These are phyloP conservation scores for Coemansia sp. DNA, from an alignment of 192 early-diverging fungal species.

Conservation along the genomic window DNA sequence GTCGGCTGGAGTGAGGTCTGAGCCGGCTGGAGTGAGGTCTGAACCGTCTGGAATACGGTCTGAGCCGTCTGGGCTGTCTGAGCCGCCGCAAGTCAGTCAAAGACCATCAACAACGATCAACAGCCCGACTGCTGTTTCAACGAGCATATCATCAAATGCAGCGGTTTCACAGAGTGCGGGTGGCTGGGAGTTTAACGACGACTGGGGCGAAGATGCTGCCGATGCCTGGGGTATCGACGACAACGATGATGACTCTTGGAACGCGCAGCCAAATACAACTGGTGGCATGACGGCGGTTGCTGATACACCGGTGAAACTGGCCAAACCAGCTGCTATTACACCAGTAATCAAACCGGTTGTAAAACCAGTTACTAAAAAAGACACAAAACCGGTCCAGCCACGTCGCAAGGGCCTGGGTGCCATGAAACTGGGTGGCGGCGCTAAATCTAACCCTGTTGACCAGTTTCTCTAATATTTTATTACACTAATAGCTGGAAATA, in stretches of 20 bases:
- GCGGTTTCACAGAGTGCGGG: neutral
- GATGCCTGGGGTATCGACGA: conserved; percentile 16
- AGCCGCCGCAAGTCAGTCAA: neutral
- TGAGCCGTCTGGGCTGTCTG: neutral
- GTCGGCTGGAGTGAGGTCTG: no score
- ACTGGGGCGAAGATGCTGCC: conserved; percentile 9
- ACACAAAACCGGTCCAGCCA: neutral
- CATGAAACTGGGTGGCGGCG: conserved; percentile 47
- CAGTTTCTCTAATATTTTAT: neutral
- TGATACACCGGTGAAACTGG: conserved; percentile 15
- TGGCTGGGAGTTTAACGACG: conserved; percentile 44
- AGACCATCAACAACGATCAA: neutral
- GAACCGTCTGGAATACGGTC: no score
- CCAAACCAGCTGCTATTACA: conserved; percentile 7
- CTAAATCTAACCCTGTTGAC: conserved; percentile 17
- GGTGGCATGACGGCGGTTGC: neutral
- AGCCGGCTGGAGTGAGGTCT: no score
- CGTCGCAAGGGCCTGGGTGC: conserved; percentile 47
- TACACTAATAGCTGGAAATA: neutral
- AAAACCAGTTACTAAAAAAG: neutral
- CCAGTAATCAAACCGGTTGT: neutral
- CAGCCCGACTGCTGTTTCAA: neutral
- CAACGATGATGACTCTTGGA: conserved; percentile 24
- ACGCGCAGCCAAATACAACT: conserved; percentile 5
- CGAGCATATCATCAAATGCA: neutral